phyloP scores from a whole-genome alignment of 164 flowering plant genomes.

The Magnolia officinalis region DNA sequence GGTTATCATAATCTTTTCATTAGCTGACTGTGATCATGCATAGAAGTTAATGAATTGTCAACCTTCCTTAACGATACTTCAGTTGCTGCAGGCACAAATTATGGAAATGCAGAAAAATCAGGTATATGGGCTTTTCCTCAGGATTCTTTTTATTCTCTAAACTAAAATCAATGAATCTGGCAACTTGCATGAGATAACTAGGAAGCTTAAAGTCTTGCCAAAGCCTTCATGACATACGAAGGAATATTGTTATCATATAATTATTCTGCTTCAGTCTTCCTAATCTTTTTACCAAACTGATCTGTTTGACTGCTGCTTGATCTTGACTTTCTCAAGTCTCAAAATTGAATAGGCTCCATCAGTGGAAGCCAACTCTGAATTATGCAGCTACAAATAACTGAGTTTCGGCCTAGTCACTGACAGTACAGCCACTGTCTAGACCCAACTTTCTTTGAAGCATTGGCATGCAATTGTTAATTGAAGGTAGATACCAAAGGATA shows the following conservation, averaged over 20 bases:
- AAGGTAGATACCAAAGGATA: too few species aligned
- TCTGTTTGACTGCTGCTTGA: neutral
- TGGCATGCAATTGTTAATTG: too few species aligned
- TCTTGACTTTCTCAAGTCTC: neutral
- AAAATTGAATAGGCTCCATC: neutral
- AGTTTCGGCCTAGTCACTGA: too few species aligned
- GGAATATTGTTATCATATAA: neutral
- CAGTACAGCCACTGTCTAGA: too few species aligned
- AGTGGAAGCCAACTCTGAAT: neutral
- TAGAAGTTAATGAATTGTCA: conserved; percentile 3
- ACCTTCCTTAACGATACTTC: conserved; percentile 6
- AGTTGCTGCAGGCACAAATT: conserved; percentile 55
- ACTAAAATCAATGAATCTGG: neutral
- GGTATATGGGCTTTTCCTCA: conserved; percentile 34
- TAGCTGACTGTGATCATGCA: neutral
- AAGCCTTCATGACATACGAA: neutral
- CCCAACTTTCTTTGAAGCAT: too few species aligned
- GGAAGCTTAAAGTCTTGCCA: neutral
- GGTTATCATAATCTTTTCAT: neutral
- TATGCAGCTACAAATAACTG: neutral
- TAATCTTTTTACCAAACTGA: neutral
- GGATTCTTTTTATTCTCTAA: neutral
- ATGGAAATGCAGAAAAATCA: conserved; percentile 74
- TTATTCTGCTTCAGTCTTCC: neutral
- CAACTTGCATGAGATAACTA: neutral